phyloP scores from a whole-genome alignment of 208 protist genomes.

The Borovskyia barvae region DNA sequence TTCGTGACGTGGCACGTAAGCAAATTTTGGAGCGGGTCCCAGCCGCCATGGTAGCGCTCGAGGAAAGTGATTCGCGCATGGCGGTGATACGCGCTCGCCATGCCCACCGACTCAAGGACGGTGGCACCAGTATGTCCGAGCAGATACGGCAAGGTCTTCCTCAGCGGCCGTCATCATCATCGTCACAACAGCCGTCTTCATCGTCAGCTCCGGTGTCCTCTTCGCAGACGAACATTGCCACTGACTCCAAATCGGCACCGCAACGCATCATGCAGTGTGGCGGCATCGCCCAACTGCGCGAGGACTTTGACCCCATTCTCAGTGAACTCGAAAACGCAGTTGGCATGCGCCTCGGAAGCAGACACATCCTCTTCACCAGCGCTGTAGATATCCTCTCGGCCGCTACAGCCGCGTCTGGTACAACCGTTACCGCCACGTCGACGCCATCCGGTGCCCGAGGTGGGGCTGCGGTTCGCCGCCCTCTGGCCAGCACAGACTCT shows the following conservation, averaged over 20 bases:
- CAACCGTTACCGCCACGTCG: background rate
- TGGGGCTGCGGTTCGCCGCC: no score
- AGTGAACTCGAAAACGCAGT: constrained; percentile 71
- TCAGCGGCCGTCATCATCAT: no score
- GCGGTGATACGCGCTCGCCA: constrained; percentile 26
- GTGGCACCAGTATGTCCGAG: constrained; percentile 2
- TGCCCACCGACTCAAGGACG: constrained; percentile 1
- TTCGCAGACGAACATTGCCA: no score
- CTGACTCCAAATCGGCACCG: no score
- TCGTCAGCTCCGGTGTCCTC: no score
- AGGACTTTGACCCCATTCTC: constrained; percentile 83
- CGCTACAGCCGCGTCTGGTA: background rate
- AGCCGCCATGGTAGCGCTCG: constrained; percentile 51
- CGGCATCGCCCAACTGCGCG: constrained; percentile 68
- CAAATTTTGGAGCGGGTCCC: constrained; percentile 71
- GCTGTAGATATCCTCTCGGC: constrained; percentile 52
- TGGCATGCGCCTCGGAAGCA: constrained; percentile 81
- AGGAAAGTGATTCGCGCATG: constrained; percentile 59
- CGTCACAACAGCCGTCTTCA: background rate
- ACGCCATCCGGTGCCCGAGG: no score
- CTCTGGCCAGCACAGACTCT: no score
- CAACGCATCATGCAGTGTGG: constrained; percentile 59
- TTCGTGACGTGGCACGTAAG: constrained; percentile 63
- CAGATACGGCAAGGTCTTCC: constrained; percentile 4
- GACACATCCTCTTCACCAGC: constrained; percentile 81